A percentile compares a stretch with the other conserved stretches of the same genome.
phyloP scores from a whole-genome alignment of 176 grass and related monocot species.

The Triticum timopheevii region DNA sequence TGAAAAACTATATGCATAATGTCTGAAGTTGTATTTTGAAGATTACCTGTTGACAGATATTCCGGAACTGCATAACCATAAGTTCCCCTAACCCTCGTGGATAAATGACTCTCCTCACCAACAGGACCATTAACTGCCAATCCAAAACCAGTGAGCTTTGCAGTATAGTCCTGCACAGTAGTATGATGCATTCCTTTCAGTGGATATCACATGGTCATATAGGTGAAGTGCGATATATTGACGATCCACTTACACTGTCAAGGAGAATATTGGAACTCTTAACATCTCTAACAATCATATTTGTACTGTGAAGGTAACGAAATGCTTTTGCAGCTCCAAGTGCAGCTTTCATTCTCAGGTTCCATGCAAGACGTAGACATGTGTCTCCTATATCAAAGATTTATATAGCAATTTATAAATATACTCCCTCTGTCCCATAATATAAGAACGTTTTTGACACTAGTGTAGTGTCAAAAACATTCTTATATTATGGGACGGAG shows the following conservation, averaged over 20 bases:
- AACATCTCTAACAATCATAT: slow-evolving; percentile 92
- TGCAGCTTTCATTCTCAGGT: slow-evolving; percentile 88
- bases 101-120: too few species aligned
- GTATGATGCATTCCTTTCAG: slow-evolving; percentile 27
- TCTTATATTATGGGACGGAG: too few species aligned
- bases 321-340: slow-evolving; percentile 84
- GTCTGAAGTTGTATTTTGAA: too few species aligned
- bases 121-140: too few species aligned
- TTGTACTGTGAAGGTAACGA: slow-evolving; percentile 70
- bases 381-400: slow-evolving; percentile 60
- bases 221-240: background rate
- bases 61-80: too few species aligned
- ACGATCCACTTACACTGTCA: slow-evolving; percentile 57
- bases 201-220: background rate
- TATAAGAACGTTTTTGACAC: too few species aligned
- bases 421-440: too few species aligned
- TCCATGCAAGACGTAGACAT: slow-evolving; percentile 73
- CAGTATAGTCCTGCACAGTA: slow-evolving; percentile 26
- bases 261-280: slow-evolving; percentile 84
- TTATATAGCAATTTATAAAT: slow-evolving; percentile 25
- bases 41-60: too few species aligned
- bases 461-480: too few species aligned
- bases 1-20: too few species aligned
- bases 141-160: too few species aligned
- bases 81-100: too few species aligned